Conservation (phyloP, 371 early-diverging fungal species). For the Lichtheimia ramosa region DNA sequence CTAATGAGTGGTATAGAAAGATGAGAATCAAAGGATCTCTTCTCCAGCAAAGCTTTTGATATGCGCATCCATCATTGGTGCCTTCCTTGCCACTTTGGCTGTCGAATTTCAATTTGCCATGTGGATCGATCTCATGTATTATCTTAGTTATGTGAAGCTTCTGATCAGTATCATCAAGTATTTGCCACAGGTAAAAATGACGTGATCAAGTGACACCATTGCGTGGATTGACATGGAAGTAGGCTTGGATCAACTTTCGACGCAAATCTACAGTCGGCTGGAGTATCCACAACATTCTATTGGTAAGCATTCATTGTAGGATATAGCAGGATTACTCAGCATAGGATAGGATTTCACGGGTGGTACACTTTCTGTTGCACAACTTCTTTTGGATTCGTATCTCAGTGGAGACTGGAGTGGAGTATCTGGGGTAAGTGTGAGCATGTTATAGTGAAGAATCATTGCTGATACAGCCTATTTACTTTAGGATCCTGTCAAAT, state of each 20-base stretch:
- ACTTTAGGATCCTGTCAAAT: slow-evolving; percentile 49
- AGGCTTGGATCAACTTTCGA: slow-evolving; percentile 73
- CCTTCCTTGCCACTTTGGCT: slow-evolving; percentile 28
- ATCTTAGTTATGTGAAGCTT: slow-evolving; percentile 81
- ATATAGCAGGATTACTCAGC: neutral
- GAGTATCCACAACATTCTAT: slow-evolving; percentile 88
- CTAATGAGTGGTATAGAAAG: slow-evolving; percentile 32
- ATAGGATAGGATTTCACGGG: slow-evolving; percentile 78
- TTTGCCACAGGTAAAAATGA: slow-evolving; percentile 70
- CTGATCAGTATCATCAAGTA: slow-evolving; percentile 82
- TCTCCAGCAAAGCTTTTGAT: slow-evolving; percentile 38
- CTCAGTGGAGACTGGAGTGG: slow-evolving; percentile 70
- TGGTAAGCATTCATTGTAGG: slow-evolving; percentile 34
- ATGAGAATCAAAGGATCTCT: slow-evolving; percentile 44
- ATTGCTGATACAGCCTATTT: neutral
- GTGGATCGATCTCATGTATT: slow-evolving; percentile 73
- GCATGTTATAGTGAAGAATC: neutral
- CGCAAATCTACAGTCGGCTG: slow-evolving; percentile 89
- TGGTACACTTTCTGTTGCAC: slow-evolving; percentile 77
- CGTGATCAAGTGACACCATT: no score
- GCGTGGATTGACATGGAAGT: neutral
- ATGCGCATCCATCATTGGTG: slow-evolving; percentile 33
- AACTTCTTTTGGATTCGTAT: slow-evolving; percentile 78
- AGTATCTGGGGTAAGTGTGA: slow-evolving; percentile 56
- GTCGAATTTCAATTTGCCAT: slow-evolving; percentile 28